phyloP scores from a whole-genome alignment of 805 yeast genomes.

The Starmerella scarabaei region DNA sequence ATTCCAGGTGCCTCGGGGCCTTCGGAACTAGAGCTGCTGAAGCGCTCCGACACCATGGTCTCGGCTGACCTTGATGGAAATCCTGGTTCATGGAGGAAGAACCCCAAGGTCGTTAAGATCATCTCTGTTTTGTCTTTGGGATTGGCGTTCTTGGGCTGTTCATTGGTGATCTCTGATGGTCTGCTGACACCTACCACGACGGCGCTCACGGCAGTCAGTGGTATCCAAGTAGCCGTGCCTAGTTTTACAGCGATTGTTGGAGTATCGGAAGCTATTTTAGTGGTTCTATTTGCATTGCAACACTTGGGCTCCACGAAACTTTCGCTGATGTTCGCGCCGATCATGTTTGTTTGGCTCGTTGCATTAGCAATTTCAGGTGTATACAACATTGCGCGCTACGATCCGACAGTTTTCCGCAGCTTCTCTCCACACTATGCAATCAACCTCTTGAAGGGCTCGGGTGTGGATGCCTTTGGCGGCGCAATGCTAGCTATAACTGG shows the following conservation, averaged over 20 bases:
- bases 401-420: constrained; percentile 35
- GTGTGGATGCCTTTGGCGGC: constrained; percentile 34
- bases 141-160: constrained; percentile 40
- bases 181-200: constrained; percentile 52
- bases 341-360: constrained; percentile 40
- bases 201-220: constrained; percentile 44
- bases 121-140: constrained; percentile 8
- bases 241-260: constrained; percentile 30
- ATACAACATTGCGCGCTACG: constrained; percentile 31
- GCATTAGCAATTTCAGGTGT: constrained; percentile 36
- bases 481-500: constrained; percentile 48
- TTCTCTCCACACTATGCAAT: constrained; percentile 43
- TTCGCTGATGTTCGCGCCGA: constrained; percentile 42
- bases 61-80: neutral
- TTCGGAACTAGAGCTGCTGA: constrained; percentile 9
- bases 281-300: constrained; percentile 37
- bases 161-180: constrained; percentile 47
- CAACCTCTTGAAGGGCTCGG: constrained; percentile 29
- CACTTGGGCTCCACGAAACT: constrained; percentile 39
- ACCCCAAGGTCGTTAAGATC: constrained; percentile 3
- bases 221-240: constrained; percentile 42
- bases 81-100: constrained; percentile 6
- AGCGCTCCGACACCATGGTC: constrained; percentile 5
- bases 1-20: constrained; percentile 10
- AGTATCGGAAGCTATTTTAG: constrained; percentile 37